phyloP scores from a whole-genome alignment of 345 rosid genomes.

The Citrus glauca region DNA sequence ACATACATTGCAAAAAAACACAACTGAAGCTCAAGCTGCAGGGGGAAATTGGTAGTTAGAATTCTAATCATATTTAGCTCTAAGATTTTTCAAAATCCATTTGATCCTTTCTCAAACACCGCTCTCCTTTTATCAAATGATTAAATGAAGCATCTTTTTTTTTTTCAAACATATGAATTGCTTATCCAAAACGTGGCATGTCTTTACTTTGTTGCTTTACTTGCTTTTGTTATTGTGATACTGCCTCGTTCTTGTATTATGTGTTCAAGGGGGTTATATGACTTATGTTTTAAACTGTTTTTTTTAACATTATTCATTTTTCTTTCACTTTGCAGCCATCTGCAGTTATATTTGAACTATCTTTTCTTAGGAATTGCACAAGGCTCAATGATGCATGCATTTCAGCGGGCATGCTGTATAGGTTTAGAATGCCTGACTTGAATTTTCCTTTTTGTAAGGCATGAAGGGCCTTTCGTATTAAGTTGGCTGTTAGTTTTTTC shows the following conservation, averaged over 20 bases:
- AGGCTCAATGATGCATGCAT: neutral
- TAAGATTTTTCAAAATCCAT: neutral
- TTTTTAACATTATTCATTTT: neutral
- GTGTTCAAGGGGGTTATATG: neutral
- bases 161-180: neutral
- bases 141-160: neutral
- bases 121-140: neutral
- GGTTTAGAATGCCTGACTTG: neutral
- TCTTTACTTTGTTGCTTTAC: neutral
- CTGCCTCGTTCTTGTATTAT: neutral
- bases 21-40: slow-evolving; percentile 45
- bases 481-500: neutral
- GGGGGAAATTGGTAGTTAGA: slow-evolving; percentile 46
- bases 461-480: neutral
- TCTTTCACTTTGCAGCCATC: neutral
- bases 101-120: neutral
- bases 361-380: neutral
- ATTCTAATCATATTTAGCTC: slow-evolving; percentile 22
- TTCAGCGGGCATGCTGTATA: neutral
- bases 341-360: neutral
- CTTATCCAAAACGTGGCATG: neutral
- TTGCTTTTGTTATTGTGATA: neutral
- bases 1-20: slow-evolving; percentile 34
- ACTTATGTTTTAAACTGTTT: neutral
- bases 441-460: neutral